Evolutionary conservation across 441 rosid genomes (phyloP).

Genomic region (Adansonia madagascariensis): DNA sequence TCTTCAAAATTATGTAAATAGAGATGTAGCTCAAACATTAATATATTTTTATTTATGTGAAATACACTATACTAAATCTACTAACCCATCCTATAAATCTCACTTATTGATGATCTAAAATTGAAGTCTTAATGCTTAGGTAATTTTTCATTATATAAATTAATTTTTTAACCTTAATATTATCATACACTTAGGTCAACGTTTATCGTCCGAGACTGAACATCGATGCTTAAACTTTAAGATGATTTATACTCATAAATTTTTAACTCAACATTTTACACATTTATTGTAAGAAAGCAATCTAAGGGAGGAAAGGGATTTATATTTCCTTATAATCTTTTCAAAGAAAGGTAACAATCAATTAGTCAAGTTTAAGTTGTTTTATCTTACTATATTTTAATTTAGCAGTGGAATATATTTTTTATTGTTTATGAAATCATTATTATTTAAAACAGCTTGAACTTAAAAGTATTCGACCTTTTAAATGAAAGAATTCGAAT

Average conservation of each 20-base stretch:
- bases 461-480: background rate
- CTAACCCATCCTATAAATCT: background rate
- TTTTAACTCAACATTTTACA: background rate
- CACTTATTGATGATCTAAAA: background rate
- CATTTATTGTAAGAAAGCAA: background rate
- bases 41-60: no score
- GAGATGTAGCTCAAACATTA: no score
- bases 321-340: background rate
- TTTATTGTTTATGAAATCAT: no score
- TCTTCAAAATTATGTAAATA: no score
- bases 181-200: background rate
- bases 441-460: background rate
- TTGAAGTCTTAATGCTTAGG: background rate
- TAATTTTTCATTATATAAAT: background rate
- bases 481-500: background rate
- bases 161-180: background rate
- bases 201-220: background rate
- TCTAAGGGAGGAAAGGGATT: background rate
- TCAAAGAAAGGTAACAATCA: background rate
- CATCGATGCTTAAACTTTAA: background rate
- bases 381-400: background rate
- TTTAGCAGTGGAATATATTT: background rate
- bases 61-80: no score
- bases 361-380: background rate
- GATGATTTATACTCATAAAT: background rate